Conservation (phyloP, 495 filamentous ascomycete species). For the Penicillium canariense region DNA sequence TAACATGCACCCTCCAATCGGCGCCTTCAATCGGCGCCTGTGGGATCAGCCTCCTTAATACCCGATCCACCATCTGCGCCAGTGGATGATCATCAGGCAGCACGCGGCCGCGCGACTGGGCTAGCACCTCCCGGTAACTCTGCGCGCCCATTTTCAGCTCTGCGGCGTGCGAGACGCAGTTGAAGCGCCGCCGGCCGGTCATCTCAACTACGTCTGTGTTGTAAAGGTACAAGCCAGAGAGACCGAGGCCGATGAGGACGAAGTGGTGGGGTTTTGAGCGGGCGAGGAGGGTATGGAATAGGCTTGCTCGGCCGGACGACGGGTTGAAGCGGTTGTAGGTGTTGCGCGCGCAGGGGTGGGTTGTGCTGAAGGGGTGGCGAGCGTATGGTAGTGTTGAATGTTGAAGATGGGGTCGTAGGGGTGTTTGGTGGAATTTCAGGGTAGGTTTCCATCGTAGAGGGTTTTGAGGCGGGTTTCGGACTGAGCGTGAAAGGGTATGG, state of each 20-base stretch:
- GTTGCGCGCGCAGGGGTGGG: constrained; percentile 7
- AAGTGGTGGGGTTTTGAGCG: constrained; percentile 34
- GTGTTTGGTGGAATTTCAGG: not conserved
- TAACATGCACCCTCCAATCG: constrained; percentile 83
- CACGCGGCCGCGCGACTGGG: constrained; percentile 45
- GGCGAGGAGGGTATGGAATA: constrained; percentile 16
- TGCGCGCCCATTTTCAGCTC: constrained; percentile 55
- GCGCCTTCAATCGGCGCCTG: constrained; percentile 59
- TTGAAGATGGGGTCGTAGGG: not conserved
- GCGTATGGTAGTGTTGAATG: not conserved
- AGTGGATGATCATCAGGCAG: constrained; percentile 52
- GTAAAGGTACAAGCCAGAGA: constrained; percentile 60
- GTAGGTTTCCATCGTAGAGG: constrained; percentile 1
- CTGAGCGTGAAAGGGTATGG: not conserved
- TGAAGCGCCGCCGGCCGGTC: constrained; percentile 78
- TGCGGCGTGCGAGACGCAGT: constrained; percentile 57
- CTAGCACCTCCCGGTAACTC: constrained; percentile 51
- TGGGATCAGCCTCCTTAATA: constrained; percentile 71
- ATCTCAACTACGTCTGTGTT: constrained; percentile 77
- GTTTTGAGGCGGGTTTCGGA: not conserved
- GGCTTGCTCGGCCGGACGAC: constrained; percentile 8
- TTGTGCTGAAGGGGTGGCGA: constrained; percentile 23
- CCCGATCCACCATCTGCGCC: constrained; percentile 57
- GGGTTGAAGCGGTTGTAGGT: constrained; percentile 35
- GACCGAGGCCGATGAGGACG: constrained; percentile 29